Evolutionary conservation across 2,329 filamentous ascomycete genomes (phyloP), one percentile per base, ranked within the genome.

Genomic region (Trichoderma sp.): DNA sequence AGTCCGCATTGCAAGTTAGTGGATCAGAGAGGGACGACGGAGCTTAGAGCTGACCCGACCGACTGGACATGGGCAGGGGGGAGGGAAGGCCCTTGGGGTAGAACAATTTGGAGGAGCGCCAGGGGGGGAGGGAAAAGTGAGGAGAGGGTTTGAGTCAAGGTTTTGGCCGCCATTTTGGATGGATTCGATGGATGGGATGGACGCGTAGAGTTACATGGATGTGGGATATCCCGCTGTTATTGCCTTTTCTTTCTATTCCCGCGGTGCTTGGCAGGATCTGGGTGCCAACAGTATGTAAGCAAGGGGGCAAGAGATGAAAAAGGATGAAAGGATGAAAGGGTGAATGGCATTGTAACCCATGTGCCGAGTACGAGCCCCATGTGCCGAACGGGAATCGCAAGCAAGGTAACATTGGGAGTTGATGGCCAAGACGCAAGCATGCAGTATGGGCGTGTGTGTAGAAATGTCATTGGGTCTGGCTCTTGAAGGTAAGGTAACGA

Each of bases 251-350:
- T 4, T 30, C 36, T 30, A 13, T 36, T 8, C 23, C 34, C 26
- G n/a, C 30, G 20, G 11, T 26, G n/a, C 20, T 23, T 53, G 47
- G 50, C 20, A 8, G 15, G 39, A 43, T 43, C 39, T 43, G 7
- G 39, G 39, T 17, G 11, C 12, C 8, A 23, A 32, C 11, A n/a
- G 9, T 34, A n/a, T 34, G 28, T 30, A 20, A 50, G n/a, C 34
- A 47, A 32, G 65, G 55, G 50, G 15, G 32, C 1, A 20, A 13
- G 17, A 47, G 23, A 59, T 26, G 23, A 17, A 9, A 58, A 58
- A 43, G 65, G 65, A 32, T 68, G 57, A 68, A 68, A 50, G 66
- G 66, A n/a, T 68, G 55, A 68, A 68, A 23, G 66, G 66, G 12
- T 68, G 66, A 50, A 53, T 61, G 66, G 66, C 15, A 30, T n/a